Percentiles rank a stretch among this genome's conserved stretches.
These are phyloP conservation scores for Mucor saturninus DNA, from an alignment of 371 early-diverging fungal genomes.

Conservation along the genomic window DNA sequence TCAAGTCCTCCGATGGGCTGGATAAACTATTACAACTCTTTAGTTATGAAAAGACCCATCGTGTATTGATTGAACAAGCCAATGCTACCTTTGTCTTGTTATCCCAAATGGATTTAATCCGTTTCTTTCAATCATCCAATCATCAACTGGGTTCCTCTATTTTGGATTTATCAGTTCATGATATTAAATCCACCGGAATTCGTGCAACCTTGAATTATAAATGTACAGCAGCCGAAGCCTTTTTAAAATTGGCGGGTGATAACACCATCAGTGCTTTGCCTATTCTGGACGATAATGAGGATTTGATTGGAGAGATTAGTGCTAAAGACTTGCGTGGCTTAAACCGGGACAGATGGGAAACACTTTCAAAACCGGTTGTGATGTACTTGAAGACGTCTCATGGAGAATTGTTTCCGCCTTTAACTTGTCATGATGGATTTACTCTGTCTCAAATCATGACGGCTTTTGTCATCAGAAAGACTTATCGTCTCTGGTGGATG, in stretches of 20 bases:
- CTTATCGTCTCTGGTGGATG: constrained; percentile 63
- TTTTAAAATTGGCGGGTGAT: constrained; percentile 51
- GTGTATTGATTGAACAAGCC: constrained; percentile 54
- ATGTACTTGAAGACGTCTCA: constrained; percentile 53
- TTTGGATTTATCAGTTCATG: constrained; percentile 49
- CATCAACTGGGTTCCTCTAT: constrained; percentile 58
- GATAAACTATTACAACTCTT: constrained; percentile 44
- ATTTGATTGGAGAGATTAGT: constrained; percentile 61
- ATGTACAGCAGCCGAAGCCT: constrained; percentile 56
- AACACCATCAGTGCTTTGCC: constrained; percentile 53
- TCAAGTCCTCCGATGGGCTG: constrained; percentile 45
- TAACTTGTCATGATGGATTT: constrained; percentile 60
- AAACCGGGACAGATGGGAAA: constrained; percentile 54
- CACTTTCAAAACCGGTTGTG: constrained; percentile 48
- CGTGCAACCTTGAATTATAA: constrained; percentile 43
- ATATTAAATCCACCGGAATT: constrained; percentile 20
- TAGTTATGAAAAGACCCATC: constrained; percentile 51
- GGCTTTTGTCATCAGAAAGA: constrained; percentile 55
- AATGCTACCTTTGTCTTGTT: constrained; percentile 36
- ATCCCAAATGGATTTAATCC: constrained; percentile 66
- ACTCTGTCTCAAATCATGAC: constrained; percentile 65
- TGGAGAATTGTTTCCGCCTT: constrained; percentile 51
- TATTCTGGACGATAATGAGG: constrained; percentile 51
- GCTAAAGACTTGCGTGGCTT: constrained; percentile 68
- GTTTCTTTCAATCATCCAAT: constrained; percentile 59